Evolutionary conservation across 2,329 filamentous ascomycete genomes (phyloP), one percentile per base, ranked within the genome.

Genomic region (Cylindrodendrum hubeiense): DNA sequence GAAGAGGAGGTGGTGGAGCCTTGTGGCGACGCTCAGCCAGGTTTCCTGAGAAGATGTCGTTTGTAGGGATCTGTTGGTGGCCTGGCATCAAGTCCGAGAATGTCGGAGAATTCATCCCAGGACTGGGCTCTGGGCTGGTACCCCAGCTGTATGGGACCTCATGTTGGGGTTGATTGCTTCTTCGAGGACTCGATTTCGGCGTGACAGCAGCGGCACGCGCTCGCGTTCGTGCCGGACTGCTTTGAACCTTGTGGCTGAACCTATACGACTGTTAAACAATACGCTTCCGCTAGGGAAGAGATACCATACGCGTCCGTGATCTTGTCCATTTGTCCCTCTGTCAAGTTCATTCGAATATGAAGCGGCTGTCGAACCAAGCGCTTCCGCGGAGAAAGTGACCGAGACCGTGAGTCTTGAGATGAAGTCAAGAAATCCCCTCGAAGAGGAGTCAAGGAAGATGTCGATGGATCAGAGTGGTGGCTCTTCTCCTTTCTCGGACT

Each of bases 291-390:
- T 17, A n/a, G 39, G 53, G 3, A 13, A 19, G 15, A n/a, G 33
- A 10, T 21, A 30, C 55, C 82, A 65, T 77, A 85, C 84, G 79
- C 82, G 51, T 82, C 78, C 4, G 84, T 81, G 46, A 86, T 76
- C 63, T 78, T 82, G 60, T 85, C 81, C 78, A 86, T 81, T 65
- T 86, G 83, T 0, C 78, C 80, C 49, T 85, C 82, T 5, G 83
- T 86, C 59, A 86, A 67, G 65, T 84, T 84, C 69, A 86, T 78
- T 24, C 83, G 82, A 30, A 86, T 79, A 41, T 83, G 80, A 21
- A 86, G 75, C 3, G 80, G 80, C 47, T 82, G 79, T 21, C 80
- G 77, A 19, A 69, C 59, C 21, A 72, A 70, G 2, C 77, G 75
- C 56, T 79, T 78, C 41, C 72, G 76, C 5, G 77, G 79, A 4